phyloP scores from a whole-genome alignment of 2,329 filamentous ascomycete genomes.

The Fusarium poae region DNA sequence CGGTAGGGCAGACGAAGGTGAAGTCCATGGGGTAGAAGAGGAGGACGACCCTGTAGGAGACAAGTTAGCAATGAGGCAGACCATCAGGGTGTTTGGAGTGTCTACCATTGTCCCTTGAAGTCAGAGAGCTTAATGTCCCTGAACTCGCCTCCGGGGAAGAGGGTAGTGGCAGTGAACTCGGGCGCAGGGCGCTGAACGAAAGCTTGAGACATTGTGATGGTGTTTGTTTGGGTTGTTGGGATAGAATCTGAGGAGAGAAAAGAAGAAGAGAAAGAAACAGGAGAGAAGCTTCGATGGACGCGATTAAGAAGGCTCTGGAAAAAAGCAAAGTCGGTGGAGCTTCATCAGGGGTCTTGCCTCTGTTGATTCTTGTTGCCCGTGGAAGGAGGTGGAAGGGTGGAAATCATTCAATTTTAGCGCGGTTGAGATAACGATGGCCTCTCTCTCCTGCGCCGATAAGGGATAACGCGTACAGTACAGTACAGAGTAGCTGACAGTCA shows the following conservation, averaged over 20 bases:
- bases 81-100: not conserved
- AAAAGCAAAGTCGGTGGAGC: constrained; percentile 39
- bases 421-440: constrained; percentile 31
- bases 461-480: not conserved
- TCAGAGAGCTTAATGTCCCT: constrained; percentile 61
- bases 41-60: constrained; percentile 68
- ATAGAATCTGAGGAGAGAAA: not conserved
- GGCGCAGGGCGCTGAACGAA: constrained; percentile 65
- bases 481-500: no score
- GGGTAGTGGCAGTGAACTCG: constrained; percentile 62
- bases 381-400: constrained; percentile 33
- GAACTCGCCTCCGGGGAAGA: constrained; percentile 63
- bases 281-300: constrained; percentile 2
- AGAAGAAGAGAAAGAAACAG: not conserved
- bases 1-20: constrained; percentile 76
- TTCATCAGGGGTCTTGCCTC: constrained; percentile 25
- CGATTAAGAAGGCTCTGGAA: constrained; percentile 10
- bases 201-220: constrained; percentile 57
- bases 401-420: constrained; percentile 39
- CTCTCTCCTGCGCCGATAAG: constrained; percentile 9
- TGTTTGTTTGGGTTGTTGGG: constrained; percentile 1
- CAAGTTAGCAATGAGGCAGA: not conserved
- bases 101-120: constrained; percentile 62
- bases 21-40: constrained; percentile 77
- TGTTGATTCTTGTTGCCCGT: not conserved